These are phyloP conservation scores for Arthrobotrys conoides DNA, from an alignment of 2,329 filamentous ascomycete genomes.

Conservation along the genomic window DNA sequence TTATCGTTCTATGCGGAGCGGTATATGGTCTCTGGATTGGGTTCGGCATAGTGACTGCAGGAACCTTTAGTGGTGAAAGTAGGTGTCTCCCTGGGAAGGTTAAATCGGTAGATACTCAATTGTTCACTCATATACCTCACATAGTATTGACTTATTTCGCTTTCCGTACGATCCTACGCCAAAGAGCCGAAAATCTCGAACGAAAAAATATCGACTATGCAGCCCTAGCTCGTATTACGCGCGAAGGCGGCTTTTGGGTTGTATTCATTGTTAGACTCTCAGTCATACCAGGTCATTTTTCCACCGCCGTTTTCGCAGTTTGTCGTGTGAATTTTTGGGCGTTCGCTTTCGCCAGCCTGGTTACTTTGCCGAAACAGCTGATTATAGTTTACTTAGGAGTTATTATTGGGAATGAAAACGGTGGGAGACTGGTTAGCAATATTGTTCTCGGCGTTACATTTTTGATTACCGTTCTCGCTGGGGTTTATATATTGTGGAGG, in stretches of 20 bases:
- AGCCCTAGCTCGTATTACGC: conserved; percentile 67
- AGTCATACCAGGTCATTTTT: conserved; percentile 68
- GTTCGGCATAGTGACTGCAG: conserved; percentile 68
- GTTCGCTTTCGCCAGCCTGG: conserved; percentile 67
- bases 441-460: conserved; percentile 66
- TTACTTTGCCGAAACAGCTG: conserved; percentile 68
- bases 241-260: conserved; percentile 68
- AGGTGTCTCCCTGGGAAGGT: conserved; percentile 33
- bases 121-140: not conserved
- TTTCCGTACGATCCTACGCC: conserved; percentile 67
- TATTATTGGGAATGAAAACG: conserved; percentile 65
- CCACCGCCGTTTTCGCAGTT: conserved; percentile 68
- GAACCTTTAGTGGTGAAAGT: conserved; percentile 68
- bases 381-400: conserved; percentile 68
- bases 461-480: conserved; percentile 66
- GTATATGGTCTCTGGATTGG: conserved; percentile 68
- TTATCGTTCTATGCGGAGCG: conserved; percentile 67
- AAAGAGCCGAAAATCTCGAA: conserved; percentile 67
- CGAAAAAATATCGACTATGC: conserved; percentile 68
- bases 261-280: conserved; percentile 68
- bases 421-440: conserved; percentile 45
- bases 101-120: not conserved
- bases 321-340: conserved; percentile 68
- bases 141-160: conserved; percentile 61
- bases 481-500: conserved; percentile 67